phyloP scores from a whole-genome alignment of 371 early-diverging fungal genomes.

The Mucor lusitanicus region DNA sequence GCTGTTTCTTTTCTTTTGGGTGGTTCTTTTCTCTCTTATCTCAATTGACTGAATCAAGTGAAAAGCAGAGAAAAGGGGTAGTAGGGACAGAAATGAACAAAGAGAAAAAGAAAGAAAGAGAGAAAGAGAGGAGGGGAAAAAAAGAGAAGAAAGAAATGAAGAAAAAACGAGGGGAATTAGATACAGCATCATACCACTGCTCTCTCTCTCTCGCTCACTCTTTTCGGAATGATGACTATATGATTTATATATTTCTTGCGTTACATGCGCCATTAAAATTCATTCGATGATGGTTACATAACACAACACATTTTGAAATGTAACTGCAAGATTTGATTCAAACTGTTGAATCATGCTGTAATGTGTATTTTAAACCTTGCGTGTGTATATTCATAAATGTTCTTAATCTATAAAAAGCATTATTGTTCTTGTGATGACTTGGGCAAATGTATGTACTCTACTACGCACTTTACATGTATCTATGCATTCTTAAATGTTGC shows the following conservation, averaged over 20 bases:
- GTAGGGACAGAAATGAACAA: not conserved
- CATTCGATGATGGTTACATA: not conserved
- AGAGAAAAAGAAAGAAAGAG: constrained; percentile 7
- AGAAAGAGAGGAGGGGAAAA: not conserved
- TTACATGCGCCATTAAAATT: constrained; percentile 13
- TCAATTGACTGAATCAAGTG: not conserved
- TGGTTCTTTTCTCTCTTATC: not conserved
- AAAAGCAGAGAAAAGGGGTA: constrained; percentile 9
- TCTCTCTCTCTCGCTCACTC: not conserved
- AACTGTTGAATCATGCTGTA: not conserved
- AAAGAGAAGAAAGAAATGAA: constrained; percentile 13
- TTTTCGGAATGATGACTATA: constrained; percentile 10
- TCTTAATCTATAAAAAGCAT: not conserved
- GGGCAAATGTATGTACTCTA: not conserved
- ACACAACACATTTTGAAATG: not conserved
- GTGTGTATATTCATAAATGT: not conserved
- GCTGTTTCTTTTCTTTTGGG: not conserved
- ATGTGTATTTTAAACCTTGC: not conserved
- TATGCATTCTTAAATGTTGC: not conserved
- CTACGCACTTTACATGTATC: not conserved
- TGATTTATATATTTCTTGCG: constrained; percentile 8
- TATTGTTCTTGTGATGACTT: not conserved
- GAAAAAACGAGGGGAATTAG: constrained; percentile 12
- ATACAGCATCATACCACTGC: not conserved
- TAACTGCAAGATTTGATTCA: not conserved